Conservation (phyloP, 306 rosid species). For the Amphicarpaea edgeworthii region DNA sequence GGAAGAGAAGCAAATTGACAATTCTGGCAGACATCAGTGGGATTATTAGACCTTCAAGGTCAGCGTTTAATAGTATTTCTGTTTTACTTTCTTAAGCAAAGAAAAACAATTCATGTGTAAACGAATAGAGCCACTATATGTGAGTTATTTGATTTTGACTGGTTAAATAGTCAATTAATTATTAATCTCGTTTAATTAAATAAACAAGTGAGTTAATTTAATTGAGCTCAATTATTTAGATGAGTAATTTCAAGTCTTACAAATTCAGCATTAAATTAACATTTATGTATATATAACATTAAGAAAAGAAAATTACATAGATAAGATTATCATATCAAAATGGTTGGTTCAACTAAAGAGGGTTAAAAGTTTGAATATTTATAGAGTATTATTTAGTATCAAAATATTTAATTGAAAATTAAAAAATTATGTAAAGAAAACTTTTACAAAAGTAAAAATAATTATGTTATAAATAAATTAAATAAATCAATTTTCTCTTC, state of each 20-base stretch:
- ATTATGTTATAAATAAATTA: neutral
- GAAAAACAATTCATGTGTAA: neutral
- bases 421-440: neutral
- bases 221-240: too few relatives aligned
- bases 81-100: neutral
- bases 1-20: constrained; percentile 83
- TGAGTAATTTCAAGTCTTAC: too few relatives aligned
- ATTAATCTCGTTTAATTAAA: neutral
- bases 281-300: too few relatives aligned
- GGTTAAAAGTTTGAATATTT: too few relatives aligned
- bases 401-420: neutral
- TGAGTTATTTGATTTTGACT: neutral
- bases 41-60: constrained; percentile 92
- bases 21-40: constrained; percentile 81
- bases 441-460: neutral
- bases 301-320: too few relatives aligned
- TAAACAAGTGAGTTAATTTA: too few relatives aligned
- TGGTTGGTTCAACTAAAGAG: too few relatives aligned
- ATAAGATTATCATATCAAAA: too few relatives aligned
- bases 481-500: too few relatives aligned
- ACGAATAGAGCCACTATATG: neutral
- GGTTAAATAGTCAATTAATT: neutral
- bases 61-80: too few relatives aligned
- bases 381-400: too few relatives aligned
- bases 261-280: too few relatives aligned